These are phyloP conservation scores for Alopecurus myosuroides DNA, from an alignment of 176 grass and related monocot genomes.

Conservation along the genomic window DNA sequence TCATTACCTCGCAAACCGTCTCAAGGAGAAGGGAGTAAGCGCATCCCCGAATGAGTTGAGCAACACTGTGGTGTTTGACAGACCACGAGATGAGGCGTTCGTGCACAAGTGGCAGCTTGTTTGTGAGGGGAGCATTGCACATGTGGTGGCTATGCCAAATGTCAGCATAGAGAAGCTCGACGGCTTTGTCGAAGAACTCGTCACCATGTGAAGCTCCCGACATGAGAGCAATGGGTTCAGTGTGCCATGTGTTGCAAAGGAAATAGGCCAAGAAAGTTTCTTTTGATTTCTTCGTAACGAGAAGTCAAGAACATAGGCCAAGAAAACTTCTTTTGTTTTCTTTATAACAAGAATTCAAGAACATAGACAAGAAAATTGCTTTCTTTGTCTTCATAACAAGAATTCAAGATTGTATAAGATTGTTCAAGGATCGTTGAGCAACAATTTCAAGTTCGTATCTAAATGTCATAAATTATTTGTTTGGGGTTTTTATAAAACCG, in stretches of 20 bases:
- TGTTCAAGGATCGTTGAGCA: not conserved
- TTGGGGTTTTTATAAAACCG: not conserved
- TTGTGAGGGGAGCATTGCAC: not conserved
- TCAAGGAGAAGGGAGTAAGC: not conserved
- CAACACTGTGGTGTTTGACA: no score
- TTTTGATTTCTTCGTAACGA: not conserved
- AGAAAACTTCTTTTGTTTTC: no score
- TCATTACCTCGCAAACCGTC: not conserved
- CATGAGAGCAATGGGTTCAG: not conserved
- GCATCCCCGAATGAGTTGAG: not conserved
- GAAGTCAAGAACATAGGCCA: not conserved
- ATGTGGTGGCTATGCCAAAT: not conserved
- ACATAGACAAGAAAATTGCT: no score
- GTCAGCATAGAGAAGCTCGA: not conserved
- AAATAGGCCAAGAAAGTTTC: not conserved
- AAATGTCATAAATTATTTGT: not conserved
- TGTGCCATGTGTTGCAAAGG: not conserved
- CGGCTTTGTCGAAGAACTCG: not conserved
- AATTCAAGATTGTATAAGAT: not conserved
- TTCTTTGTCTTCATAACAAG: no score
- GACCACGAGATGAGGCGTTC: no score
- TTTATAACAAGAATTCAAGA: no score
- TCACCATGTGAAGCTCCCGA: not conserved
- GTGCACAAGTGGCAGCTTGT: no score
- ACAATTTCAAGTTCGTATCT: not conserved